Evolutionary conservation across 768 basidiomycete genomes (phyloP), one percentile per base, ranked within the genome.

Genomic region (Psilocybe azurescens): DNA sequence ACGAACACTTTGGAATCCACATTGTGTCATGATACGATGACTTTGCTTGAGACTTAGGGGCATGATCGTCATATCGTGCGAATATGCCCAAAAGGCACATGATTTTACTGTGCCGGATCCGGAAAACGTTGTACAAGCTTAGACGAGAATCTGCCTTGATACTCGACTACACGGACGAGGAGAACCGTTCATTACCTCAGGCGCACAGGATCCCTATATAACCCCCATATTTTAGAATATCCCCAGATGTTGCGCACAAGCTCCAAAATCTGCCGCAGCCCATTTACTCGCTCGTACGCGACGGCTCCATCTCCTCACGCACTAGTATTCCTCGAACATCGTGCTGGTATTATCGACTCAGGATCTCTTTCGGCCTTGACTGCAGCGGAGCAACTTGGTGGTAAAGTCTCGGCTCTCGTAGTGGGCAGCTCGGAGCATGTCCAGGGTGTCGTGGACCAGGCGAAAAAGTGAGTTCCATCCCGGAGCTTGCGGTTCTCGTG

Each of bases 311-410:
- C 87, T 33, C 88, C 91, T 0, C 89, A 91, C 75, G 88, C 91
- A 1, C 86, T 97, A 3, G 89, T 97, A n/a, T 89, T 93, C 66
- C 81, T 98, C 51, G 97, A 98, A 75, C 95, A 98, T 72, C 85
- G 86, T 50, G 81, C 86, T 53, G 94, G 94, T 39, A 81, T 85
- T 60, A 83, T 99, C 64, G 93, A 95, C 60, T 84, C 94, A 1
- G 89, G 87, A 13, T 93, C 93, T 13, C 82, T 98, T 60, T 95
- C 93, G 36, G 97, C 97, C 28, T 78, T 99, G 65, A 94, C 95
- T 1, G 97, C 97, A 47, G 97, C 96, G 1, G 80, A 86, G 60
- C 84, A 89, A 66, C 83, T 99, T 1, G 94, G 94, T 49, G 95
- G 95, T 3, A 81, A 91, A 69, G 90, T 98, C 39, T 91, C 94